Base-by-base conservation (phyloP, 1,284 basidiomycete genomes). In the Inonotus obliquus region DNA sequence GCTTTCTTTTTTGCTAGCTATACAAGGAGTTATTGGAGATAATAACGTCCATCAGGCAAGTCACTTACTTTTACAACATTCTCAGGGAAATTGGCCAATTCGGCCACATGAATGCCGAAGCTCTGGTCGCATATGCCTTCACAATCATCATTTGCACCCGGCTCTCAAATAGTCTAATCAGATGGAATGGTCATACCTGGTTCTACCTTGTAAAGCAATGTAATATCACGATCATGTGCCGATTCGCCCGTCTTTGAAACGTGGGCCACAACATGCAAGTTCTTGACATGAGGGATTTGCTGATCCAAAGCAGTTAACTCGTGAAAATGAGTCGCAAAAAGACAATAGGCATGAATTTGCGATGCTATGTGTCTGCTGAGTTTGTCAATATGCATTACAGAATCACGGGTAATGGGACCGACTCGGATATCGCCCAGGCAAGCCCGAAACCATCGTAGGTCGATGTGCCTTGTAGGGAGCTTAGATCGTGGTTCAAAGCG, bases 401-500 rank as follows among this genome's bases (percentile, higher is more conserved):
- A 17, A 32, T 13, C 29, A 37, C 35, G 21, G 44, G 29, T 13
- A 44, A 11, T 7, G 53, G 51, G 59, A 74, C 83, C 63, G 73
- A 94, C 94, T 99, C 97, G 37, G 94, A 96, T 67, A 99, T 99
- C 1, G 96, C 95, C 96, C 96, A 99, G 0, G 97, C 97, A 1
- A 99, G 81, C 11, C 97, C 97, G 69, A 99, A 99, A 0, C 97
- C 97, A 73, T 99, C 97, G 69, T 98, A 98, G 0, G 97, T 99
- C 0, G 95, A 98, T 0, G 97, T 99, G n/a, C 88, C 88, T 89
- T 63, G n/a, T 29, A 62, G n/a, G 41, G 9, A 41, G 23, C 52
- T 5, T 37, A 17, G 47, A 37, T 57, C 6, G 14, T 27, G 14
- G 23, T 7, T 23, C 32, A 23, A 35, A 27, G 38, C 27, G 25